Base-by-base conservation (phyloP, 805 yeast species). In the Ogataea dorogensis region DNA sequence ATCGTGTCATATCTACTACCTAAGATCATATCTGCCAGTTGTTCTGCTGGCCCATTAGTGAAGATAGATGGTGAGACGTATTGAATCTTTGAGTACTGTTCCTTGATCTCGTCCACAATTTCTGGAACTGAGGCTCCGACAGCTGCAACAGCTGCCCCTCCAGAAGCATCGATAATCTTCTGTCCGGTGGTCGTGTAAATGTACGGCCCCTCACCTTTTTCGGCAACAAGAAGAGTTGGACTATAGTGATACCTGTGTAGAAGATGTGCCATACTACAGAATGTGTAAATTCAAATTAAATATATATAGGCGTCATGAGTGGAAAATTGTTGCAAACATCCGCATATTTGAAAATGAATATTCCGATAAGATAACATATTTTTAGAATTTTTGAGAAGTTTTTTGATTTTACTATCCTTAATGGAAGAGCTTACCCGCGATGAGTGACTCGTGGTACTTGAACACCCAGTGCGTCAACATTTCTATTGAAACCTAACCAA, bases 91-190 rank as follows among this genome's bases (percentile, higher is more conserved):
- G 20, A 9, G n/a, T 16, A 21, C 22, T 27, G 33, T 17, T 19
- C 18, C 13, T 12, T n/a, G 16, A 34, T 28, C 23, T 34, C 38
- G 8, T 28, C 33, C 6, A 18, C 22, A n/a, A 34, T 17, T 22
- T 34, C 38, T 10, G 20, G 13, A 10, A 28, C 38, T 5, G 28
- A 19, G 5, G 32, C 33, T 6, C 38, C 38, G 12, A 34, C 21
- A 10, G 38, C 31, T 10, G 33, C 38, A 7, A 34, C 38, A 5
- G 38, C 38, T 5, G 38, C 38, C 14, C 38, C 38, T 13, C 33
- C 33, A 9, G 33, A 34, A 9, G 33, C 38, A 21, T 34, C 38
- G 8, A 34, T 19, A n/a, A 34, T 28, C 16, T n/a, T 17, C 7
- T n/a, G 7, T 6, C 33, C 38, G 5, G 8, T 5, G 8, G 28